Evolutionary conservation across 176 grass and related monocot genomes (phyloP), one percentile per base, ranked within the genome.

Genomic region (Bolboschoenus planiculmis): DNA sequence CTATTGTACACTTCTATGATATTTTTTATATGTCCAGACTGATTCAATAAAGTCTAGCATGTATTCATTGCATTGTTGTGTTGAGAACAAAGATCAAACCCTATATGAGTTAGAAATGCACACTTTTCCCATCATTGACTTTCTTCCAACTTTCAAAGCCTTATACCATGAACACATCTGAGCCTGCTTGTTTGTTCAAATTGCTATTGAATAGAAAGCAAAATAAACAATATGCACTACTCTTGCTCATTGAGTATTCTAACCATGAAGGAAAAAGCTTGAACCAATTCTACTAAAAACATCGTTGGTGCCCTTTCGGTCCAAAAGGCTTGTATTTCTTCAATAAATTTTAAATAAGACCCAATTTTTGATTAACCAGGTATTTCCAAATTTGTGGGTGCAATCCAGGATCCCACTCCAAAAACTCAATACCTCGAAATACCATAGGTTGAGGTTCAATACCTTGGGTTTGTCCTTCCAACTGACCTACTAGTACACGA

Each of bases 131-230:
- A 80, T 86, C 34, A 82, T 70, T 27, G 34, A 86, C 15, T 55
- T 88, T 85, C 11, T 83, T 78, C 21, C 11, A 83, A 16, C 2
- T 58, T 23, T 70, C 13, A 61, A 89, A 89, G 26, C 54, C 63
- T 31, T 85, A 10, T 35, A 55, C 11, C 10, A 20, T 89, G 48
- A 83, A 89, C 21, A 40, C 31, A 54, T 85, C 60, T 48, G 20
- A 58, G 24, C 39, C 40, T 44, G 26, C 23, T 50, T 23, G 27
- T 24, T 31, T 84, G 26, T 42, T 70, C 31, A 56, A 46, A 51
- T 80, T 70, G 10, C 20, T 54, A 54, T 4, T 56, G 10, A 86
- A 27, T 53, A 2, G 31, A 82, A 81, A 56, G 16, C 66, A 59
- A 70, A 7, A 39, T 71, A 66, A 9, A 39, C 35, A 79, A 64